Base-by-base conservation (phyloP, 1,284 basidiomycete genomes). In the Apiotrichum porosum region DNA sequence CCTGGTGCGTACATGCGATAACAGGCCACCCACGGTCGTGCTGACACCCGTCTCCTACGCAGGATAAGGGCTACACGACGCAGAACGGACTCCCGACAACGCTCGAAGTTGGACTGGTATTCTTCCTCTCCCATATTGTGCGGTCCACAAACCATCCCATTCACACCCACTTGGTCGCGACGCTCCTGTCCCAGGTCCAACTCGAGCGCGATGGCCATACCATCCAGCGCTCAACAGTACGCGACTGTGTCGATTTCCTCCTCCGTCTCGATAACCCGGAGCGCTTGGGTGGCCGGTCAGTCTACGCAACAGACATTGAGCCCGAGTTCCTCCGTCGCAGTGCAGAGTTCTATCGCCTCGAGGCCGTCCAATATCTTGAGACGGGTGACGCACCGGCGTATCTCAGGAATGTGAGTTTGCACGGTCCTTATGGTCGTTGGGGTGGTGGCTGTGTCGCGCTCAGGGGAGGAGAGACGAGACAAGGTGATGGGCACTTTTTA, bases 1-100 rank as follows among this genome's bases (percentile, higher is more conserved):
- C 69, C 94, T 98, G 87, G 94, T 93, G 60, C 60, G 82, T 66
- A n/a, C n/a, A n/a, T n/a, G n/a, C n/a, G n/a, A n/a, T n/a, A n/a
- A n/a, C n/a, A n/a, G n/a, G n/a, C n/a, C n/a, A n/a, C n/a, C n/a
- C n/a, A n/a, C n/a, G n/a, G n/a, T n/a, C n/a, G n/a, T n/a, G n/a
- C n/a, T n/a, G n/a, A n/a, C n/a, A n/a, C n/a, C n/a, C n/a, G n/a
- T n/a, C n/a, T n/a, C 28, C n/a, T 6, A 28, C n/a, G n/a, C 66
- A 94, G 93, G 93, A 97, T 76, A 86, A 88, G 39, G 85, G 88
- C 6, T 87, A 93, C 65, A 84, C 86, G 0, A 81, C 81, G 51
- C 70, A 78, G 19, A 83, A 83, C 26, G 75, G 79, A 14, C 83
- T 93, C 2, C 89, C 86, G 1, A 79, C 82, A 42, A 90, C 88